Evolutionary conservation across 108 stramenopile species (phyloP).

Genomic region (Skeletonema potamos): DNA sequence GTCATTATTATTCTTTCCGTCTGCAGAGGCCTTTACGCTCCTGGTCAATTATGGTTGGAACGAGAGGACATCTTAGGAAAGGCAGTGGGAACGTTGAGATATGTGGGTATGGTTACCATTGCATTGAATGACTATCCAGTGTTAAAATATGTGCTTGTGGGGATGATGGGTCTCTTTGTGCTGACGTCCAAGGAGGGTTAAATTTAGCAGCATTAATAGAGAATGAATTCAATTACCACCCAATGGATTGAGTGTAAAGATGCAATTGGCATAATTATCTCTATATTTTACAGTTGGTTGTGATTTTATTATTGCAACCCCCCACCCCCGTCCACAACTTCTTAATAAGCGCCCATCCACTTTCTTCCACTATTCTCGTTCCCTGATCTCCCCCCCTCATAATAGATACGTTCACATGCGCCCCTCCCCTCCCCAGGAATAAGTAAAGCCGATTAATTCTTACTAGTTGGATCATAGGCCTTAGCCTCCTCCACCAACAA

Average conservation of each 20-base stretch:
- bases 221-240: no score
- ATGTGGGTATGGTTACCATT: constrained; percentile 99
- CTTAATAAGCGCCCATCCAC: neutral
- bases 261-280: neutral
- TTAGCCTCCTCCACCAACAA: constrained; percentile 81
- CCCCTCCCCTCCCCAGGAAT: neutral
- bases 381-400: neutral
- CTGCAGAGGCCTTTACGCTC: constrained; percentile 91
- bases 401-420: neutral
- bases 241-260: no score
- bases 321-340: neutral
- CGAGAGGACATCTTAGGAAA: constrained; percentile 98
- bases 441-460: neutral
- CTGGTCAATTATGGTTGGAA: constrained; percentile 98
- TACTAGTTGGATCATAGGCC: constrained; percentile 65
- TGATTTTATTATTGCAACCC: neutral
- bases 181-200: constrained; percentile 97
- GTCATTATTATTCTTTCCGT: neutral
- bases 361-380: neutral
- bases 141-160: constrained; percentile 97
- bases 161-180: constrained; percentile 99
- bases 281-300: neutral
- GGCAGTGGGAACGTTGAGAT: constrained; percentile 92
- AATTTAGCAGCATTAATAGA: neutral
- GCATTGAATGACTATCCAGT: constrained; percentile 99